Base-by-base conservation (phyloP, 768 basidiomycete species). In the Auricularia cornea region DNA sequence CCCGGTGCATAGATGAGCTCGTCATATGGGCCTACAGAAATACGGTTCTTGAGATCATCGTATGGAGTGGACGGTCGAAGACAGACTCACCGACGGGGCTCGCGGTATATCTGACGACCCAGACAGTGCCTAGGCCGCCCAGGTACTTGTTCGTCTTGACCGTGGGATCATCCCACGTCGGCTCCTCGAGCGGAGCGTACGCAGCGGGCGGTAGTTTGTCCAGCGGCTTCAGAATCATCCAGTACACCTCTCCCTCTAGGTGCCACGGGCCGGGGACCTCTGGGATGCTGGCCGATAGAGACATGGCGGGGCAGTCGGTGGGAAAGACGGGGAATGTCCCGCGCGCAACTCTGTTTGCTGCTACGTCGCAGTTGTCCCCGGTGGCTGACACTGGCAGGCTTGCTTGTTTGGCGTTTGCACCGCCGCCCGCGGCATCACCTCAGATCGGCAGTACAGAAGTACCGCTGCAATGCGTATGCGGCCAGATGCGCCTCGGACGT, bases 1-100 rank as follows among this genome's bases (percentile, higher is more conserved):
- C 66, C 66, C 3, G 66, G 66, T 5, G 65, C 38, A 44, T 65
- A 65, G 20, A 65, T 31, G 12, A 66, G 48, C 44, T 66, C 66
- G 59, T 66, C 66, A 40, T 66, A 65, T 23, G 64, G 64, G 14
- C 64, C 64, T 65, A 20, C 54, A 57, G 23, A n/a, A n/a, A n/a
- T n/a, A n/a, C n/a, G n/a, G n/a, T n/a, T n/a, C n/a, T n/a, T n/a
- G n/a, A n/a, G n/a, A n/a, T n/a, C n/a, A n/a, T n/a, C n/a, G n/a
- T 35, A 35, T 35, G 3, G 6, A 14, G 54, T 10, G 51, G 12
- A 52, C 20, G n/a, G n/a, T 28, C 8, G 8, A n/a, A 28, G 20
- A 1, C 14, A 57, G 1, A 32, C 54, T 28, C 1, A 54, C 61
- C 61, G 5, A 56, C 52, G 2, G 61, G 61, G 16, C 44, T 52